phyloP scores from a whole-genome alignment of 768 basidiomycete genomes.

The Lentinula edodes region DNA sequence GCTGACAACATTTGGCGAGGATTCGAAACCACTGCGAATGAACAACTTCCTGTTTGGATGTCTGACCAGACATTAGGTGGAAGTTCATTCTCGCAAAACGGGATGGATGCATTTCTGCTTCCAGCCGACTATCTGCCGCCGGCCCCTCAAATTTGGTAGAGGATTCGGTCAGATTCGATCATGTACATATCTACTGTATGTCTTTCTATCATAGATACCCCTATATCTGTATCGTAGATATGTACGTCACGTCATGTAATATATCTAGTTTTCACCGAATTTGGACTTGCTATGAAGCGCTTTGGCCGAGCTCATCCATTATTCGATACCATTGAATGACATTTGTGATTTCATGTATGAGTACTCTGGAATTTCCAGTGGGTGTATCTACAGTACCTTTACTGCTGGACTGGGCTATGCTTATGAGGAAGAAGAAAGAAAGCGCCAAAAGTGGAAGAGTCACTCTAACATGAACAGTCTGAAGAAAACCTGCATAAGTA shows the following conservation, averaged over 20 bases:
- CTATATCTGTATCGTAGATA: background rate
- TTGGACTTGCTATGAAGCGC: too few relatives aligned
- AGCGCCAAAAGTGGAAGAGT: too few relatives aligned
- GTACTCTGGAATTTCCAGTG: too few relatives aligned
- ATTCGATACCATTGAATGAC: background rate
- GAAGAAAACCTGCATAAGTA: too few relatives aligned
- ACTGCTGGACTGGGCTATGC: too few relatives aligned
- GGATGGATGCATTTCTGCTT: conserved; percentile 81
- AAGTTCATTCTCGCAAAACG: conserved; percentile 68
- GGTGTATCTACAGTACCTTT: too few relatives aligned
- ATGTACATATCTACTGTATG: conserved; percentile 1
- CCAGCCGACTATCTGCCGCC: conserved; percentile 70
- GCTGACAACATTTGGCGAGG: conserved; percentile 74
- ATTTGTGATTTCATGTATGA: background rate
- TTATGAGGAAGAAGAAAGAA: too few relatives aligned
- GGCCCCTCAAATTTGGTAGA: conserved; percentile 72
- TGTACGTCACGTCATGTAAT: background rate
- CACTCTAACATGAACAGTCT: too few relatives aligned
- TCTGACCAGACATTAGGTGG: conserved; percentile 81
- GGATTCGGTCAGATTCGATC: conserved; percentile 1
- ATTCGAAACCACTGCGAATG: conserved; percentile 64
- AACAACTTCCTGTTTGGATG: conserved; percentile 82
- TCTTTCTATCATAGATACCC: background rate
- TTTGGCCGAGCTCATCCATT: too few relatives aligned
- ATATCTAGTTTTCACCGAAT: background rate